Evolutionary conservation across 371 early-diverging fungal genomes (phyloP).

Genomic region (Saksenaea oblongispora): DNA sequence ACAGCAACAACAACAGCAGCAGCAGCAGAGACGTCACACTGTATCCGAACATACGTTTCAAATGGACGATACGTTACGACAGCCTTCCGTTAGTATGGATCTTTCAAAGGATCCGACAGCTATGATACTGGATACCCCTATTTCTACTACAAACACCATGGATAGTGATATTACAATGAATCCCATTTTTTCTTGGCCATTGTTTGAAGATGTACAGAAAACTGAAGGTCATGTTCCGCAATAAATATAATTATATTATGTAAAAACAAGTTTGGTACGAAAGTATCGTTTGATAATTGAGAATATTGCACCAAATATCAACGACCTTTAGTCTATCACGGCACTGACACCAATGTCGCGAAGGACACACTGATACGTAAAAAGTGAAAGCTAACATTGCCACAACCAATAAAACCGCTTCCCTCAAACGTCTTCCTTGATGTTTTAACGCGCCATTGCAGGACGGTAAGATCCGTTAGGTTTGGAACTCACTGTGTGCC

Average conservation of each 20-base stretch:
- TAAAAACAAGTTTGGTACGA: not conserved
- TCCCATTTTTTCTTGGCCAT: not conserved
- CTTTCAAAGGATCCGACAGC: not conserved
- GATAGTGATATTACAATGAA: not conserved
- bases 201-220: not conserved
- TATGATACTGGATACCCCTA: not conserved
- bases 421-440: too few relatives aligned
- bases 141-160: not conserved
- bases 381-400: too few relatives aligned
- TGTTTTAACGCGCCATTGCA: too few relatives aligned
- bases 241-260: not conserved
- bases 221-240: not conserved
- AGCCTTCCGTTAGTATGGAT: not conserved
- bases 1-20: conserved; percentile 6
- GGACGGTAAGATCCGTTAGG: too few relatives aligned
- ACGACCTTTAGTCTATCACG: too few relatives aligned
- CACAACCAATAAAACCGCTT: too few relatives aligned
- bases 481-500: too few relatives aligned
- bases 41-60: not conserved
- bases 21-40: conserved; percentile 2
- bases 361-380: too few relatives aligned
- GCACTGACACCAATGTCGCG: too few relatives aligned
- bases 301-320: too few relatives aligned
- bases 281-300: too few relatives aligned
- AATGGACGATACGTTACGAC: not conserved